These are phyloP conservation scores for Phytophthora palmivora DNA, from an alignment of 352 stramenopile genomes.

Conservation along the genomic window DNA sequence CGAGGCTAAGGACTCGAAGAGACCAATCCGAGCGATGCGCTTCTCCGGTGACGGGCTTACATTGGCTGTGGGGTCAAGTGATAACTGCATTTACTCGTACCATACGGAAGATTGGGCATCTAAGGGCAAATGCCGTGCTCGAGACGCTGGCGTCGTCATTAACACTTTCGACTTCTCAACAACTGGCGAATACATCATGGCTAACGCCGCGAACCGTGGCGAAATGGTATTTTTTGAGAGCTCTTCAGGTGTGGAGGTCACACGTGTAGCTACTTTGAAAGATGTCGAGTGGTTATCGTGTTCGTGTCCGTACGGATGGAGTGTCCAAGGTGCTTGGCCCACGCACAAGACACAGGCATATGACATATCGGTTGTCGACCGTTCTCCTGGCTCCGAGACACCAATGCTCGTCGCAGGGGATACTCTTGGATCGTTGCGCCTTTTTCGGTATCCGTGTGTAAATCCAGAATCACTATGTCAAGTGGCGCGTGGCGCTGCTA, in stretches of 20 bases:
- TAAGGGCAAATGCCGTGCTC: constrained; percentile 83
- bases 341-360: constrained; percentile 30
- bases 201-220: constrained; percentile 62
- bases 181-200: constrained; percentile 77
- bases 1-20: constrained; percentile 83
- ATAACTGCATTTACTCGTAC: constrained; percentile 89
- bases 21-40: constrained; percentile 79
- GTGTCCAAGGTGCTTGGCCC: constrained; percentile 84
- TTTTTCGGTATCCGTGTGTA: constrained; percentile 90
- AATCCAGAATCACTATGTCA: constrained; percentile 49
- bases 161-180: constrained; percentile 75
- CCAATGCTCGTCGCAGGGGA: constrained; percentile 83
- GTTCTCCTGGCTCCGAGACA: constrained; percentile 32
- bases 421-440: constrained; percentile 72
- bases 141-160: constrained; percentile 63
- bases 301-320: constrained; percentile 89
- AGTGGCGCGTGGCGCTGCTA: constrained; percentile 45
- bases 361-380: constrained; percentile 57
- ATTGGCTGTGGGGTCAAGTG: constrained; percentile 89
- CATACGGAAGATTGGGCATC: constrained; percentile 87
- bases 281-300: constrained; percentile 92
- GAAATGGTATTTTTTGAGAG: constrained; percentile 86
- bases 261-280: constrained; percentile 80
- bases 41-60: constrained; percentile 91
- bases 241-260: constrained; percentile 79